These are phyloP conservation scores for Carpinus viminea DNA, from an alignment of 306 rosid genomes.

Conservation along the genomic window DNA sequence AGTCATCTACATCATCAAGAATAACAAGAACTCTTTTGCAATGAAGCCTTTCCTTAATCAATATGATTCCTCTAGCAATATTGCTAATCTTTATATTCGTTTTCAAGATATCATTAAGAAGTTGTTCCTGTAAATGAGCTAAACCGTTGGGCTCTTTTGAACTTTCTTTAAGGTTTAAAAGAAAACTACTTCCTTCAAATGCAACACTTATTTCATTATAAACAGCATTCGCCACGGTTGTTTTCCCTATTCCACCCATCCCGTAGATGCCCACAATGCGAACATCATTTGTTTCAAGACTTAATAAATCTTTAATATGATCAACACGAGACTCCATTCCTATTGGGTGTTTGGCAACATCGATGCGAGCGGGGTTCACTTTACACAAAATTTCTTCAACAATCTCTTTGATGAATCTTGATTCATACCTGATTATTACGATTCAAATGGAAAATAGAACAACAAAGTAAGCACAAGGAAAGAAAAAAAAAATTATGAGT, in stretches of 20 bases:
- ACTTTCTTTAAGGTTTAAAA: too few species aligned
- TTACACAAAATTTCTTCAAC: slow-evolving; percentile 1
- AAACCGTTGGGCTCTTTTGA: background rate
- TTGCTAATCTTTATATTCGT: background rate
- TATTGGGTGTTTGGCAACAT: slow-evolving; percentile 17
- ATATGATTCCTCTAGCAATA: background rate
- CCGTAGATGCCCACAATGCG: too few species aligned
- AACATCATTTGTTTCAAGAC: background rate
- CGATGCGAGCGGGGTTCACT: background rate
- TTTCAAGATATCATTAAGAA: slow-evolving; percentile 18
- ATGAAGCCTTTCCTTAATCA: background rate
- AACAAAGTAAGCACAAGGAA: too few species aligned
- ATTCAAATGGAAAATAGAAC: too few species aligned
- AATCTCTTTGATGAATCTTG: slow-evolving; percentile 5
- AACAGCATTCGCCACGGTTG: too few species aligned
- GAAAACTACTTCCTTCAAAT: too few species aligned
- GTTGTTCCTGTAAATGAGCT: slow-evolving; percentile 22
- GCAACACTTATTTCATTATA: too few species aligned
- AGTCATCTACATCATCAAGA: slow-evolving; percentile 20
- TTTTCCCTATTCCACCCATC: too few species aligned
- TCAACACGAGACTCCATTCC: slow-evolving; percentile 4
- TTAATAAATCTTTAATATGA: background rate
- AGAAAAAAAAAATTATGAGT: too few species aligned
- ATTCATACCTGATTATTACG: slow-evolving; percentile 11
- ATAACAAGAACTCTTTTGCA: slow-evolving; percentile 10